Evolutionary conservation across 202 grass and related monocot genomes (phyloP), one percentile per base, ranked within the genome.

Genomic region (Zoysia matrella): DNA sequence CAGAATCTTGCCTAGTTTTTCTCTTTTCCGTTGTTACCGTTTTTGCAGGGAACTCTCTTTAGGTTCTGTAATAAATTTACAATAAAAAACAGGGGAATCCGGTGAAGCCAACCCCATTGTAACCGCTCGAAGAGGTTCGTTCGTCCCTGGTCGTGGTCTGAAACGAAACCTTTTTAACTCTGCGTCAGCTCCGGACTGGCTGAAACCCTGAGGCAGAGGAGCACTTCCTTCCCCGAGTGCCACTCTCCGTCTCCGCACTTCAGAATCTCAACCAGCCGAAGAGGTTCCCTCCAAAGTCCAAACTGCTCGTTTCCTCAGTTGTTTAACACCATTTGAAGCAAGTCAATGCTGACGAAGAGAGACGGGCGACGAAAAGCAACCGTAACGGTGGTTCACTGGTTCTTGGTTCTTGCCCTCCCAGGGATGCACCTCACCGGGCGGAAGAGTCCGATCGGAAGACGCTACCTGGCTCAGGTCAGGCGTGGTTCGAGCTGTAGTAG

Each of bases 231-330:
- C 55, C 36, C 73, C 63, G 47, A 62, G 61, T 14, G 30, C 5
- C 7, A 16, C 30, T 36, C 47, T 60, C 18, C 61, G 46, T 11
- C 53, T 52, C 42, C 45, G 15, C 47, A 40, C 30, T 36, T 47
- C 84, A 69, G 77, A 52, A 76, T 81, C 71, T 54, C 40, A 63
- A 76, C 78, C 13, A 43, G 61, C 46, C 55, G 30, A 66, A 75
- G 73, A 70, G 72, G 51, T 4, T 4, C 30, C 52, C 56, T 76
- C 63, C 77, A 68, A 69, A 60, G 30, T 36, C 30, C 30, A 36
- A 36, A 36, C 30, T 36, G 30, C 53, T 40, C 16, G 2, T 54
- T 64, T 52, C 40, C 16, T 15, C 65, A 78, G 11, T 72, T 66
- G 5, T 60, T 52, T 67, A 81, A 81, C 77, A 14, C 48, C 74